Percentiles rank a stretch among this genome's conserved stretches.
These are phyloP conservation scores for Crithidia brevicula DNA, from an alignment of 208 protist genomes.

Conservation along the genomic window DNA sequence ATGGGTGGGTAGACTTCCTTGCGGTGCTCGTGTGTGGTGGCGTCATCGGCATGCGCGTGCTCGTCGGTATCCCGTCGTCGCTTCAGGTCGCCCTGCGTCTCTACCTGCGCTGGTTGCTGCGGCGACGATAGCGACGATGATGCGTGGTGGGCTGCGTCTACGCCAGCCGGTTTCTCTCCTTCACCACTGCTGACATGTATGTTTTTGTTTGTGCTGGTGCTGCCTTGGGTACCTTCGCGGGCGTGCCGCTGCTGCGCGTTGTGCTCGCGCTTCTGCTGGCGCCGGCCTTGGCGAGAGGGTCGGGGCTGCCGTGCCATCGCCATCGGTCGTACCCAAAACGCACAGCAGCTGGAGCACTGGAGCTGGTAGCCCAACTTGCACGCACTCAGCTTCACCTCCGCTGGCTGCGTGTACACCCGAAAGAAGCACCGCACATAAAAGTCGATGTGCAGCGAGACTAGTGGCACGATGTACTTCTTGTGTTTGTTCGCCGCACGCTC, in stretches of 20 bases:
- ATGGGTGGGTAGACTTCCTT: conserved; percentile 50
- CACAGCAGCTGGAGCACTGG: conserved; percentile 96
- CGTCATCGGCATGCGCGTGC: background rate
- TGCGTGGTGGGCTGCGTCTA: too few relatives aligned
- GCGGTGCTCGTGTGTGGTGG: background rate
- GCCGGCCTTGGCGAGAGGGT: conserved; percentile 22
- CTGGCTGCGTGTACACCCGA: conserved; percentile 93
- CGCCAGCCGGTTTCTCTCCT: too few relatives aligned
- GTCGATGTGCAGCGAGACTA: conserved; percentile 97
- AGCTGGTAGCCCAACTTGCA: conserved; percentile 92
- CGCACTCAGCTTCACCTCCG: conserved; percentile 89
- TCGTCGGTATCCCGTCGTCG: background rate
- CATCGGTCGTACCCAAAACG: conserved; percentile 93
- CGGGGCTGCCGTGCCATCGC: conserved; percentile 51
- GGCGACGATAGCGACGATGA: too few relatives aligned
- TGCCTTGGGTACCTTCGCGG: too few relatives aligned
- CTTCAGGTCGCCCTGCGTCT: background rate
- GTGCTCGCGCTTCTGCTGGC: conserved; percentile 23
- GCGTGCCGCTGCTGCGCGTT: conserved; percentile 24
- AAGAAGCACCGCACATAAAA: conserved; percentile 99
- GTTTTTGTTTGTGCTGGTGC: too few relatives aligned
- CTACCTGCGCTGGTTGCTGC: too few relatives aligned
- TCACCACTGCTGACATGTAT: too few relatives aligned
- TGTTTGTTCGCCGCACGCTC: conserved; percentile 94
- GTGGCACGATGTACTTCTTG: conserved; percentile 96